These are phyloP conservation scores for Sporothrix brasiliensis DNA, from an alignment of 2,329 filamentous ascomycete genomes.

Conservation along the genomic window DNA sequence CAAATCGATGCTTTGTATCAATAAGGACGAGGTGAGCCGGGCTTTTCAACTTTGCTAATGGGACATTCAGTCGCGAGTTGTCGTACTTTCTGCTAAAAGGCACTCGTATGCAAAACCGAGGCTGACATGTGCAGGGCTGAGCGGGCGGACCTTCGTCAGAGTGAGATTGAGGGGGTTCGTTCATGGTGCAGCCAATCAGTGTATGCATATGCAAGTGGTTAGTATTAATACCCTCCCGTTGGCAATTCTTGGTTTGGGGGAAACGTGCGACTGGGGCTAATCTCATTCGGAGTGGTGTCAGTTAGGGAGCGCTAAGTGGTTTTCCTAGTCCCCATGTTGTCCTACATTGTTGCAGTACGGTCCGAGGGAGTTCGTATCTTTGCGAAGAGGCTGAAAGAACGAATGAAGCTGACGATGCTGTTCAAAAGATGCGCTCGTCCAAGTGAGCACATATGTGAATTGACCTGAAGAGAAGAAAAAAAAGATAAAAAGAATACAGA, in stretches of 20 bases:
- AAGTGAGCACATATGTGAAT: conserved; percentile 6
- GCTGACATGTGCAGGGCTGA: conserved; percentile 2
- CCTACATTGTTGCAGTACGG: neutral
- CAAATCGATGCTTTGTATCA: neutral
- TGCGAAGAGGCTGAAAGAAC: neutral
- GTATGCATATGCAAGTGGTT: neutral
- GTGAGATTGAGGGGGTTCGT: conserved; percentile 4
- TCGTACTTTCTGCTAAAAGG: neutral
- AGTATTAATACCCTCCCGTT: neutral
- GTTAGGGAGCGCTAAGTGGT: neutral
- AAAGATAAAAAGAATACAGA: neutral
- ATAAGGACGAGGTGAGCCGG: neutral
- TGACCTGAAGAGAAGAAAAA: neutral
- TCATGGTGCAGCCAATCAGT: conserved; percentile 4
- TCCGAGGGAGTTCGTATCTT: no score
- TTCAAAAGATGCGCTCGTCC: conserved; percentile 3
- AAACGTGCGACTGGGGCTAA: neutral
- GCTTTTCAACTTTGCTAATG: neutral
- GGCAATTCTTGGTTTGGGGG: no score
- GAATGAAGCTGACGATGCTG: neutral
- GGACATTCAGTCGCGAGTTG: neutral
- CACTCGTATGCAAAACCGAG: neutral
- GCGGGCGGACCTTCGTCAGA: neutral
- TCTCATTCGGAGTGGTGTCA: no score
- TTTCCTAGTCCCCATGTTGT: neutral